Evolutionary conservation across 1,284 basidiomycete genomes (phyloP).

Genomic region (Moesziomyces sp.): DNA sequence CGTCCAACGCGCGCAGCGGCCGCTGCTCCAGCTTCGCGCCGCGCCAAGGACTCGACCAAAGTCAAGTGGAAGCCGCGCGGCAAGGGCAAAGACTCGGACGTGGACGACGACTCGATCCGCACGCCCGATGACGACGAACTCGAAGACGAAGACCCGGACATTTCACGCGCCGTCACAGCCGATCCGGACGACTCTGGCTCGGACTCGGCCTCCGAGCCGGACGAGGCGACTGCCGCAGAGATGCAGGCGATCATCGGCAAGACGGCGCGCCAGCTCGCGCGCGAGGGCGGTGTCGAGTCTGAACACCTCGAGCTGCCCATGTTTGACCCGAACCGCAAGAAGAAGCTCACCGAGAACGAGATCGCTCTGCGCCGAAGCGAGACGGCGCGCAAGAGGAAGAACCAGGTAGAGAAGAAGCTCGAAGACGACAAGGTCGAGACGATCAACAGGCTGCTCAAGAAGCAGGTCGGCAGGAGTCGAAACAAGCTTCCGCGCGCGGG

Average conservation of each 20-base stretch:
- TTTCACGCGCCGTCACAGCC: constrained; percentile 11
- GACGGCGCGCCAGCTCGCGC: constrained; percentile 63
- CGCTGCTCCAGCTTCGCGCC: constrained; percentile 7
- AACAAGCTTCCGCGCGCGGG: constrained; percentile 47
- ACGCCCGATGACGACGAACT: constrained; percentile 9
- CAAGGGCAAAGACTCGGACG: constrained; percentile 25
- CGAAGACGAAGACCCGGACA: constrained; percentile 9
- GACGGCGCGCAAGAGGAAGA: constrained; percentile 83
- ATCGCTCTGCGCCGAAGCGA: constrained; percentile 83
- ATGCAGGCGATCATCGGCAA: constrained; percentile 47
- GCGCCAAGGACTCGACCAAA: constrained; percentile 30
- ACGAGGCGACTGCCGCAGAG: constrained; percentile 40
- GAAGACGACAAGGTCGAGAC: constrained; percentile 91
- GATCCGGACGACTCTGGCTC: constrained; percentile 8
- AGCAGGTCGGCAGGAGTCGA: constrained; percentile 69
- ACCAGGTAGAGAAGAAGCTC: constrained; percentile 86
- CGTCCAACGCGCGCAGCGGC: constrained; percentile 10
- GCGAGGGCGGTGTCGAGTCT: constrained; percentile 42
- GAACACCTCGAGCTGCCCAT: constrained; percentile 59
- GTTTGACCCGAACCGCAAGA: constrained; percentile 73
- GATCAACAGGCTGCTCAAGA: constrained; percentile 89
- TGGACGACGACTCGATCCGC: constrained; percentile 27
- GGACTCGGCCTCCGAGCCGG: constrained; percentile 29
- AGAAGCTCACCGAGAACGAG: constrained; percentile 83
- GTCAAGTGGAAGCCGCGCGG: constrained; percentile 38